Evolutionary conservation across 73 alveolate species (phyloP), one percentile per base, ranked within the genome.

Genomic region (Paramecium biaurelia): DNA sequence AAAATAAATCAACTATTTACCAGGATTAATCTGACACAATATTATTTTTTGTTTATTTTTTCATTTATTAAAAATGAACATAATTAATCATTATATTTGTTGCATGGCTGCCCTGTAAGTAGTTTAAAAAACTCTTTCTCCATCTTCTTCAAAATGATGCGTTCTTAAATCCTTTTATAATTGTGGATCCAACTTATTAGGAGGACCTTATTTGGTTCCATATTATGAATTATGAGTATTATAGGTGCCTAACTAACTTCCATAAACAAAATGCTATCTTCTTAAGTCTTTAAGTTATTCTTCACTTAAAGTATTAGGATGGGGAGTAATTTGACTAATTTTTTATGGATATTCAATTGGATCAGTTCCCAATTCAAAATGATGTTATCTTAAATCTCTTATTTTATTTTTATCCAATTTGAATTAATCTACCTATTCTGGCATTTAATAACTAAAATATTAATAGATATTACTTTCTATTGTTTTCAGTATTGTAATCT

Each of bases 101-200:
- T 63, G 9, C 84, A 63, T 63, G 28, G 90, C 90, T 26, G 90
- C 90, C 43, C 56, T 21, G n/a, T 79, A 79, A 7, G 90, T 43
- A 38, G 90, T 79, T 34, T 79, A 18, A 23, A 43, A 79, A 12
- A 9, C 34, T 23, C 63, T 38, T 24, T 79, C 70, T 41, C 90
- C 70, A 42, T 79, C 90, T 45, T 79, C 90, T 41, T 79, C 45
- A 79, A 38, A 79, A 79, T 79, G 90, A 45, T 79, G 90, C 23
- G 3, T 79, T 79, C 90, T 79, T 23, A 79, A 45, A 21, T 79
- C 72, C 15, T 47, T 23, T 15, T 41, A 23, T 43, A 47, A 24
- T 47, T 38, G 15, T 45, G 47, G 20, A 11, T 23, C 42, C 56
- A 79, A 79, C 14, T 79, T 79, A 79, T 79, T 79, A 4, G 90